These are phyloP conservation scores for Dendryphion nanum DNA, from an alignment of 2,329 filamentous ascomycete species.

Conservation along the genomic window DNA sequence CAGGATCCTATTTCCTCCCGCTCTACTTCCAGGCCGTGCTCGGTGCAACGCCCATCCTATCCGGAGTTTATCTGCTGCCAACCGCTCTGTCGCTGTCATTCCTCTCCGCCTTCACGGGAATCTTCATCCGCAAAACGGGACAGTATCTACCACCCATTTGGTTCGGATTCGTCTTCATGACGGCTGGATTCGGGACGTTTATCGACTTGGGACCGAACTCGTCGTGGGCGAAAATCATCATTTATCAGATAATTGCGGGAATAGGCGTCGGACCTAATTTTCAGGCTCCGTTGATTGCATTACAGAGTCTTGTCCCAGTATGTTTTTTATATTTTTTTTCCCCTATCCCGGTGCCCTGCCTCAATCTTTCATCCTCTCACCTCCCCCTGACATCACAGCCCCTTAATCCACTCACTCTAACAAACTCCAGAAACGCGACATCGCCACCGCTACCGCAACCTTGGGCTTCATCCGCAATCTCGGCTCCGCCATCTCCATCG, in stretches of 20 bases:
- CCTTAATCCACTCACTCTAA: not conserved
- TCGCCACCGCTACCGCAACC: conserved; percentile 66
- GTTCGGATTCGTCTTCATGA: conserved; percentile 37
- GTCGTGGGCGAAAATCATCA: conserved; percentile 40
- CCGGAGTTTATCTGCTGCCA: conserved; percentile 72
- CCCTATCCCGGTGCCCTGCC: conserved; percentile 60
- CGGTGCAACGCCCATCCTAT: conserved; percentile 65
- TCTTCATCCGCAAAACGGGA: conserved; percentile 50
- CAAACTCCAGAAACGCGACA: conserved; percentile 50
- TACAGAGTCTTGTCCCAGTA: conserved; percentile 61
- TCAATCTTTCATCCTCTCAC: conserved; percentile 26
- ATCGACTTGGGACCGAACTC: conserved; percentile 33
- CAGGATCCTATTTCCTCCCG: conserved; percentile 75
- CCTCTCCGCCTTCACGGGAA: conserved; percentile 57
- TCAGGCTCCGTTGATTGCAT: conserved; percentile 65
- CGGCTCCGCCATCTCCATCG: conserved; percentile 65
- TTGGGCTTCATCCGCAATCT: conserved; percentile 69
- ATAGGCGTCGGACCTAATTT: conserved; percentile 63
- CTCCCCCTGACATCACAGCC: not conserved
- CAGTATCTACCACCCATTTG: conserved; percentile 43
- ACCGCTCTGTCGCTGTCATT: conserved; percentile 67
- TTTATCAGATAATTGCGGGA: conserved; percentile 39
- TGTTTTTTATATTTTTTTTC: conserved; percentile 1
- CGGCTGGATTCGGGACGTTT: conserved; percentile 39
- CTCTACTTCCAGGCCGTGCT: conserved; percentile 81